A percentile compares a stretch with the other conserved stretches of the same genome.
Evolutionary conservation across 176 grass and related monocot species (phyloP).

Genomic region (Raddia guianensis): DNA sequence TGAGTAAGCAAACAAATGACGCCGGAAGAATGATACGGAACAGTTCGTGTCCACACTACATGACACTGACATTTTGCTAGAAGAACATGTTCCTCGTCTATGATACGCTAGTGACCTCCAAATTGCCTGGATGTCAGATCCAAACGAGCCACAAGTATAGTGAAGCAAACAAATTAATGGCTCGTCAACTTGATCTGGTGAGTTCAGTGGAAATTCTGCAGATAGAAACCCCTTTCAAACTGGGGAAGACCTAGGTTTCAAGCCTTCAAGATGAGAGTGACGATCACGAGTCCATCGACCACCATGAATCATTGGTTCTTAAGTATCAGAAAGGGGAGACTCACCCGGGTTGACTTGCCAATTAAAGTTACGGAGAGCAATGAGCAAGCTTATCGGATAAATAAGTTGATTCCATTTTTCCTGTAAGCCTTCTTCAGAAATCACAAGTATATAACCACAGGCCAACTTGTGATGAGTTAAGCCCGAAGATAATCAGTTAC

Average conservation of each 20-base stretch:
- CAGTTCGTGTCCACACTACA: neutral
- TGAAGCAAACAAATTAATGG: too few relatives aligned
- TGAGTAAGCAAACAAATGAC: neutral
- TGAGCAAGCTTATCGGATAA: too few relatives aligned
- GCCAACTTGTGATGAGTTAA: neutral
- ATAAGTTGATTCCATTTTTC: too few relatives aligned
- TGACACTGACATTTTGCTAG: neutral
- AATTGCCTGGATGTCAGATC: neutral
- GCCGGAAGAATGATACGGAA: neutral
- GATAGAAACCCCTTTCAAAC: neutral
- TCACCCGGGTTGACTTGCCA: neutral
- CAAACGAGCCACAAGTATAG: neutral
- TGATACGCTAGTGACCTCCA: too few relatives aligned
- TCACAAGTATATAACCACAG: neutral
- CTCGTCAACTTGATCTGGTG: neutral
- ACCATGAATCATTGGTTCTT: neutral
- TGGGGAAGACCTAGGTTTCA: neutral
- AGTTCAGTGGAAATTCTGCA: neutral
- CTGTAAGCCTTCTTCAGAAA: too few relatives aligned
- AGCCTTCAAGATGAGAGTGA: constrained; percentile 8
- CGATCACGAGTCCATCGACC: neutral
- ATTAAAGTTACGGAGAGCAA: neutral
- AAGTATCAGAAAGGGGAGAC: neutral
- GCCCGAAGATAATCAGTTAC: neutral
- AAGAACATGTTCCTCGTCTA: neutral